Conservation (phyloP, 441 rosid species). For the Pelargonium australe region DNA sequence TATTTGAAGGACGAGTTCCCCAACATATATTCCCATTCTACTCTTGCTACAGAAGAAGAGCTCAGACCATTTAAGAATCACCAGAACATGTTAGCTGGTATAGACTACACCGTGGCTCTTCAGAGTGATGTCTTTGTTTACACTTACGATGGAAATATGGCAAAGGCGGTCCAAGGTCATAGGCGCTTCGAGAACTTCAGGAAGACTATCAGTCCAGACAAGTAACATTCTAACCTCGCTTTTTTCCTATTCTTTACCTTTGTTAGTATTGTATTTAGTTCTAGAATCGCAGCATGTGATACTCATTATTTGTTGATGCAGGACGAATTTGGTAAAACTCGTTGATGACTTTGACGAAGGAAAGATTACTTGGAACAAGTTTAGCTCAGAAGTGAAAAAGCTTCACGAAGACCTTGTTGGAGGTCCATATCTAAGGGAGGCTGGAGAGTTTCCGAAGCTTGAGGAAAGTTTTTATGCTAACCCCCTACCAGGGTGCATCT, state of each 20-base stretch:
- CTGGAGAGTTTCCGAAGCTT: conserved; percentile 24
- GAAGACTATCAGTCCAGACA: conserved; percentile 85
- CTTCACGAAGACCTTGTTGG: conserved; percentile 67
- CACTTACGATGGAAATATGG: conserved; percentile 95
- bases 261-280: too few relatives aligned
- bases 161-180: conserved; percentile 97
- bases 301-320: conserved; percentile 25
- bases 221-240: conserved; percentile 30
- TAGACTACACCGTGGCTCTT: conserved; percentile 82
- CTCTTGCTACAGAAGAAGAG: conserved; percentile 65
- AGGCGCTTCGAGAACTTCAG: conserved; percentile 74
- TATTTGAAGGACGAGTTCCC: conserved; percentile 60
- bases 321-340: conserved; percentile 75
- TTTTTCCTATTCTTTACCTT: neutral
- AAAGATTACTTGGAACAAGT: conserved; percentile 65
- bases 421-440: conserved; percentile 41
- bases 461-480: conserved; percentile 28
- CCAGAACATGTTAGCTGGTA: conserved; percentile 93
- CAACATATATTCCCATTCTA: conserved; percentile 69
- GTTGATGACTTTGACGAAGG: conserved; percentile 77
- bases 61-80: conserved; percentile 64
- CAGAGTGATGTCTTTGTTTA: conserved; percentile 79
- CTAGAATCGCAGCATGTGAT: too few relatives aligned
- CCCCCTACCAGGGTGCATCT: conserved; percentile 80
- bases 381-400: conserved; percentile 74